phyloP scores from a whole-genome alignment of 1,139 yeast species.

The Saccharomyces hybrid region DNA sequence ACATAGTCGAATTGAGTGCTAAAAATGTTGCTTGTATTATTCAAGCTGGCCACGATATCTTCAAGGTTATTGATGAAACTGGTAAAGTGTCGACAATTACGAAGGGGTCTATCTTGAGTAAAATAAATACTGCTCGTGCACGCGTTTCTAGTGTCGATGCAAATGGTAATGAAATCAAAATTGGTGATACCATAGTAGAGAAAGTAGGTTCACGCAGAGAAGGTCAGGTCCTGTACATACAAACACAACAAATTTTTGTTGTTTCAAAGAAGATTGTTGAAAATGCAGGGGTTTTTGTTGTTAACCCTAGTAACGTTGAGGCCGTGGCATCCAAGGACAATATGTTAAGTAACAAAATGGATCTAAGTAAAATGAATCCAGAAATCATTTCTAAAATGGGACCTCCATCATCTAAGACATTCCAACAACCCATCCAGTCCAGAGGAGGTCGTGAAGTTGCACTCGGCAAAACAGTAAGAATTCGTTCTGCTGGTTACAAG shows the following conservation, averaged over 20 bases:
- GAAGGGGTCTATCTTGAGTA: slow-evolving; percentile 75
- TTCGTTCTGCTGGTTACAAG: slow-evolving; percentile 82
- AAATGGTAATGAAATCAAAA: slow-evolving; percentile 72
- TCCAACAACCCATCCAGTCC: slow-evolving; percentile 21
- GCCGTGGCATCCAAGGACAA: slow-evolving; percentile 73
- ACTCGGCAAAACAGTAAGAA: slow-evolving; percentile 75
- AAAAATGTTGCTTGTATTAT: slow-evolving; percentile 84
- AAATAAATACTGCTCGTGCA: slow-evolving; percentile 53
- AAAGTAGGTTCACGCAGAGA: slow-evolving; percentile 71
- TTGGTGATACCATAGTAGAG: slow-evolving; percentile 90
- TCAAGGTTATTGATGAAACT: slow-evolving; percentile 75
- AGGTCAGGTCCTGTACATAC: slow-evolving; percentile 82
- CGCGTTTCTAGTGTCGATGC: slow-evolving; percentile 84
- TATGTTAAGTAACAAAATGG: slow-evolving; percentile 33
- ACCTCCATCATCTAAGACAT: slow-evolving; percentile 48
- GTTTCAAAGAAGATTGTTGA: slow-evolving; percentile 74
- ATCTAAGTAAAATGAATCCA: slow-evolving; percentile 81
- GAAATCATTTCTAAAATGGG: slow-evolving; percentile 42
- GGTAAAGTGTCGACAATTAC: slow-evolving; percentile 67
- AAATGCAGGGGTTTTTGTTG: slow-evolving; percentile 87
- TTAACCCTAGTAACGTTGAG: slow-evolving; percentile 65
- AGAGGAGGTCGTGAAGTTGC: slow-evolving; percentile 72
- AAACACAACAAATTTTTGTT: slow-evolving; percentile 69
- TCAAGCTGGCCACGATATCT: slow-evolving; percentile 80
- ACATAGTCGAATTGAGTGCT: slow-evolving; percentile 81